phyloP scores from a whole-genome alignment of 129 eudicot species.

The Daucus carota region DH1_v3.0 NC_030386.2:29225001-29225500 shows the following conservation, averaged over 20 bases:
- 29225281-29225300: slow-evolving; percentile 26
- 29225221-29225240: slow-evolving; percentile 38
- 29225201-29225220: slow-evolving; percentile 33
- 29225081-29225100: not conserved
- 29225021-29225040: slow-evolving; percentile 33
- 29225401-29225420: slow-evolving; percentile 22
- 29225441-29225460: slow-evolving; percentile 7
- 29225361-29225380: slow-evolving; percentile 64
- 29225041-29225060: slow-evolving; percentile 41
- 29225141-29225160: not conserved
- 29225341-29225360: slow-evolving; percentile 33
- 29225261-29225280: slow-evolving; percentile 26
- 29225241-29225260: slow-evolving; percentile 66
- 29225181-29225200: not conserved
- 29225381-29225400: slow-evolving; percentile 47
- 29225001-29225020: slow-evolving; percentile 38
- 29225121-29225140: not conserved
- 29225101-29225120: not conserved
- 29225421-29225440: slow-evolving; percentile 37
- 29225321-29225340: slow-evolving; percentile 19
- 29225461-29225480: not conserved
- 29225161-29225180: not conserved
- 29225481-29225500: not conserved
- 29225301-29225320: slow-evolving; percentile 20
- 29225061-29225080: not conserved